Base-by-base conservation (phyloP, 2,329 filamentous ascomycete species). In the Cytospora piceae region DNA sequence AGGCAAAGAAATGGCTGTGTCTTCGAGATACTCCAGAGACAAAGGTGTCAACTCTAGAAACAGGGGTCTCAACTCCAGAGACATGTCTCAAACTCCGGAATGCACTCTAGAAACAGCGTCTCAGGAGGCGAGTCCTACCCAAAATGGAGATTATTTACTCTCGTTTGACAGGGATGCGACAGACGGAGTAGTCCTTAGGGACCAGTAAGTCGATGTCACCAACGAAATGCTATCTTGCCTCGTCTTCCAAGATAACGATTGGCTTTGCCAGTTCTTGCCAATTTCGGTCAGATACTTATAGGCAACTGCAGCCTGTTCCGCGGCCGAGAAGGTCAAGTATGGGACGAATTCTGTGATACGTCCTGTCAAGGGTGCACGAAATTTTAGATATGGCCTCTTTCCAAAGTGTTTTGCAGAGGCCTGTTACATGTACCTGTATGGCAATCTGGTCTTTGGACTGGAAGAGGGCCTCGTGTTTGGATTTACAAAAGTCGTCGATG, bases 201-300 rank as follows among this genome's bases (percentile, higher is more conserved):
- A 77, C 70, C 7, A 70, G 62, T n/a, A 79, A 61, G 20, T 70
- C 69, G 3, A 78, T 66, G 60, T 78, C 74, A 15, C 77, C 78
- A 3, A 75, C 68, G 1, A 76, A 46, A 0, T 74, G 73, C 24
- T 75, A 74, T 34, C 74, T 72, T 0, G 71, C 65, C 12, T 70
- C 65, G 37, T 73, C 71, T 0, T 69, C 61, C 4, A 70, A 68
- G 22, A 75, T 39, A 24, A 76, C 70, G 17, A 80, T 69, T 0
- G 74, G 75, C 15, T 37, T 71, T 64, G 60, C 52, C 8, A 62
- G 60, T n/a, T 49, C 60, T 34, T 56, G 24, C 71, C 73, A 1
- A 82, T 69, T 20, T 78, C 72, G 14, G 78, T 73, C 5, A 83
- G 63, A 60, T 72, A 77, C 68, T 78, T 80, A 69, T 83, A 79